Evolutionary conservation across 1,139 yeast genomes (phyloP).

Genomic region (Kurtzmaniella quercitrusa): DNA sequence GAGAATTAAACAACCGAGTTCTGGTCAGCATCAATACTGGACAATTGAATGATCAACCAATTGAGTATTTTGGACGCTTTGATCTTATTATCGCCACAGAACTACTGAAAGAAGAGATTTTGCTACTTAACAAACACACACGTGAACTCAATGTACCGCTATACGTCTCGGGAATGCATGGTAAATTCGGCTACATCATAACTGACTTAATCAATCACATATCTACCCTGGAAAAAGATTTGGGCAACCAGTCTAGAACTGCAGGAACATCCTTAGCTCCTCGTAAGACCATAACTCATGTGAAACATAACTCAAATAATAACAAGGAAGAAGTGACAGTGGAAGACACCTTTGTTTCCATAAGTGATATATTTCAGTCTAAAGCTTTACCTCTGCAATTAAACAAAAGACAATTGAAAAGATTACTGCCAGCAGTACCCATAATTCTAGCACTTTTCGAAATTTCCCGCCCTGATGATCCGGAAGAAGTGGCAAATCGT

Average conservation of each 20-base stretch:
- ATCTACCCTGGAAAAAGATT: conserved; percentile 36
- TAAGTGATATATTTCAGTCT: conserved; percentile 29
- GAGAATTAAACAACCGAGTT: conserved; percentile 78
- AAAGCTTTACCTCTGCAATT: conserved; percentile 41
- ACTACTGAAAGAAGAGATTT: conserved; percentile 38
- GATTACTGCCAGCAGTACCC: conserved; percentile 61
- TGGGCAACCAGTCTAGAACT: conserved; percentile 50
- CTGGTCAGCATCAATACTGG: conserved; percentile 40
- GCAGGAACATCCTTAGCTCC: conserved; percentile 37
- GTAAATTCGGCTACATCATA: conserved; percentile 78
- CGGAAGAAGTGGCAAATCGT: conserved; percentile 27
- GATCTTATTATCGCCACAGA: conserved; percentile 79
- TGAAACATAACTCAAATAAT: conserved; percentile 26
- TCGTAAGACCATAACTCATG: conserved; percentile 50
- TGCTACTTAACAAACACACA: conserved; percentile 47
- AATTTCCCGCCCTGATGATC: conserved; percentile 22
- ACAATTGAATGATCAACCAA: conserved; percentile 20
- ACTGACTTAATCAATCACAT: conserved; percentile 71
- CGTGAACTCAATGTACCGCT: conserved; percentile 59
- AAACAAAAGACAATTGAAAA: conserved; percentile 52
- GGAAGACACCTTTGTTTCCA: conserved; percentile 46
- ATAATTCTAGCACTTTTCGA: conserved; percentile 55
- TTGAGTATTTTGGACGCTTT: conserved; percentile 51
- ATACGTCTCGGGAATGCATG: conserved; percentile 68
- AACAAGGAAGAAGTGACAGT: conserved; percentile 53